These are phyloP conservation scores for Coemansia sp. DNA, from an alignment of 192 early-diverging fungal species.

Conservation along the genomic window DNA sequence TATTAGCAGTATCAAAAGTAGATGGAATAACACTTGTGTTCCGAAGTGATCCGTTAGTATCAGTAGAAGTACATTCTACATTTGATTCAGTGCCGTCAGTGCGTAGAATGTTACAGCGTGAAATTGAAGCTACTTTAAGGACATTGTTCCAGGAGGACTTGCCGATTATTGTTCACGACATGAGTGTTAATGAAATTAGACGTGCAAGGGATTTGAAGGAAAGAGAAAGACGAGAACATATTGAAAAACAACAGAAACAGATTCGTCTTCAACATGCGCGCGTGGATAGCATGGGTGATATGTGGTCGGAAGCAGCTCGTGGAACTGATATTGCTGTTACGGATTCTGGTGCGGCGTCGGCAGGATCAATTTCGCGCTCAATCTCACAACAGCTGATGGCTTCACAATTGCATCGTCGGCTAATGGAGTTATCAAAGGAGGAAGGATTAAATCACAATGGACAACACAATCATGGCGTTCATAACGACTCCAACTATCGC, in stretches of 20 bases:
- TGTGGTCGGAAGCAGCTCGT: constrained; percentile 11
- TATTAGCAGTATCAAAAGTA: constrained; percentile 89
- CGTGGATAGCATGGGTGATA: constrained; percentile 14
- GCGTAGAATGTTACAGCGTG: constrained; percentile 78
- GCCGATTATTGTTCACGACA: constrained; percentile 88
- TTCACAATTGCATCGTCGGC: constrained; percentile 42
- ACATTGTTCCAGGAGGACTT: constrained; percentile 93
- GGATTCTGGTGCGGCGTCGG: constrained; percentile 36
- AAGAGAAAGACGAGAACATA: constrained; percentile 56
- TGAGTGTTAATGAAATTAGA: constrained; percentile 61
- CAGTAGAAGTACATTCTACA: constrained; percentile 91
- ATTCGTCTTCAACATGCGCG: constrained; percentile 35
- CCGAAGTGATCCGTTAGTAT: constrained; percentile 95
- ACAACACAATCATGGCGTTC: background rate
- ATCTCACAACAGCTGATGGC: constrained; percentile 41
- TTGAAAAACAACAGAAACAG: constrained; percentile 59
- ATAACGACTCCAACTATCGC: background rate
- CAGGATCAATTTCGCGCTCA: constrained; percentile 20
- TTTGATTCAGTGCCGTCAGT: constrained; percentile 93
- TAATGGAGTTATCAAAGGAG: constrained; percentile 38
- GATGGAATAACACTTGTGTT: constrained; percentile 96
- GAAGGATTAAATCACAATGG: background rate
- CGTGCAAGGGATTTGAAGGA: constrained; percentile 38
- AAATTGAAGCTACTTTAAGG: constrained; percentile 87
- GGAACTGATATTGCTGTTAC: background rate